phyloP scores from a whole-genome alignment of 306 rosid species.

The Macrotyloma uniflorum region DNA sequence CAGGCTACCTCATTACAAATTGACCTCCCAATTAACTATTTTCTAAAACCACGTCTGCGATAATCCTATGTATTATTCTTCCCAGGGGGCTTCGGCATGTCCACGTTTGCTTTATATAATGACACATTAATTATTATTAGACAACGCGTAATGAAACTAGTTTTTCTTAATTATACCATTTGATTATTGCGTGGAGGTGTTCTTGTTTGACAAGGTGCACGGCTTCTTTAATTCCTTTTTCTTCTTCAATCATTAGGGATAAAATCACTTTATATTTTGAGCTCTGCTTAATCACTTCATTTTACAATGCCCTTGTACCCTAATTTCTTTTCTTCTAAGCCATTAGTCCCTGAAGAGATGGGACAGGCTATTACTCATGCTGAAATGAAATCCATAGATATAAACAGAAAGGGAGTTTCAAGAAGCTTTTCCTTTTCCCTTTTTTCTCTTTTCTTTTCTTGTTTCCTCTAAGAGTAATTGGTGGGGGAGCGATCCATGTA shows the following conservation, averaged over 20 bases:
- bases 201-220: slow-evolving; percentile 26
- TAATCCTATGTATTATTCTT: slow-evolving; percentile 9
- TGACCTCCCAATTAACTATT: slow-evolving; percentile 22
- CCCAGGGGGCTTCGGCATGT: slow-evolving; percentile 23
- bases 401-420: slow-evolving; percentile 14
- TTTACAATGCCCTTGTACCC: slow-evolving; percentile 26
- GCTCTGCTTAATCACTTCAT: slow-evolving; percentile 27
- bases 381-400: slow-evolving; percentile 31
- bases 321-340: slow-evolving; percentile 20
- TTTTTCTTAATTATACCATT: slow-evolving; percentile 28
- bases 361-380: neutral
- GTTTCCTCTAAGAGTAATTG: neutral
- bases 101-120: neutral
- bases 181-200: neutral
- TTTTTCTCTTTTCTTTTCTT: neutral
- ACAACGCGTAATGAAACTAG: neutral
- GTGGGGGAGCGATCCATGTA: neutral
- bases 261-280: slow-evolving; percentile 31
- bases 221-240: slow-evolving; percentile 5
- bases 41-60: neutral
- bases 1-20: slow-evolving; percentile 21
- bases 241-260: slow-evolving; percentile 46
- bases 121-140: neutral
- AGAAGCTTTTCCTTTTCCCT: slow-evolving; percentile 17
- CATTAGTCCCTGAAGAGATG: slow-evolving; percentile 26